phyloP scores from a whole-genome alignment of 2,329 filamentous ascomycete genomes.

The Lojkania enalia region DNA sequence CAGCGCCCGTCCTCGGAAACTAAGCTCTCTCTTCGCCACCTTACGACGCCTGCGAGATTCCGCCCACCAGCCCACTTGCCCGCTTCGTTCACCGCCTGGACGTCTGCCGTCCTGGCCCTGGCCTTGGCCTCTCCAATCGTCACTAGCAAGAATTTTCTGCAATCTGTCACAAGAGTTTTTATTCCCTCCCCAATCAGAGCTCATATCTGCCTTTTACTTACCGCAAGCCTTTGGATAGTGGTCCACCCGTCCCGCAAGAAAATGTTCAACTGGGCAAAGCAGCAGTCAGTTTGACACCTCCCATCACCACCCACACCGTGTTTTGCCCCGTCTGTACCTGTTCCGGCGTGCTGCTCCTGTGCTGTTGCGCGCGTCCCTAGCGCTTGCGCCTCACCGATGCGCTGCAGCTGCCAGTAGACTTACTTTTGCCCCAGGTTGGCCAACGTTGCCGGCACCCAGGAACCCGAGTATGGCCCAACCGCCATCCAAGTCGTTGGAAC shows the following conservation, averaged over 20 bases:
- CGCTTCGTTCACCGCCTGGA: constrained; percentile 1
- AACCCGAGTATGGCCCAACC: constrained; percentile 89
- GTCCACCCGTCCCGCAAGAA: constrained; percentile 25
- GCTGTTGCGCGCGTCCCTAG: constrained; percentile 22
- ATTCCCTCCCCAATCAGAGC: constrained; percentile 26
- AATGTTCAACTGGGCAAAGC: constrained; percentile 95
- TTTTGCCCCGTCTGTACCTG: constrained; percentile 10
- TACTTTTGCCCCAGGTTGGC: constrained; percentile 53
- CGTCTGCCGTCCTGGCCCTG: constrained; percentile 17
- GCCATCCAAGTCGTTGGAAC: constrained; percentile 85
- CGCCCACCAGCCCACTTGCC: constrained; percentile 7
- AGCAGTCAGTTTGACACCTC: constrained; percentile 65
- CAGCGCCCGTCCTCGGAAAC: too few relatives aligned
- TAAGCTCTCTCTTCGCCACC: neutral
- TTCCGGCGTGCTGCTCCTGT: neutral
- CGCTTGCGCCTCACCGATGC: constrained; percentile 8
- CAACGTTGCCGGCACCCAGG: constrained; percentile 90
- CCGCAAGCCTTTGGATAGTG: constrained; percentile 35
- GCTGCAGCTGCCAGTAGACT: constrained; percentile 17
- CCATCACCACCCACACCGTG: constrained; percentile 18
- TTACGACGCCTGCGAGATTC: neutral
- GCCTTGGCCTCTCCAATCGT: constrained; percentile 21
- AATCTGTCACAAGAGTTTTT: constrained; percentile 34
- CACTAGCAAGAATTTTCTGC: constrained; percentile 26
- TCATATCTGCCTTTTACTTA: constrained; percentile 30